Conservation (phyloP, 495 filamentous ascomycete genomes). For the Penicillium steckii region DNA sequence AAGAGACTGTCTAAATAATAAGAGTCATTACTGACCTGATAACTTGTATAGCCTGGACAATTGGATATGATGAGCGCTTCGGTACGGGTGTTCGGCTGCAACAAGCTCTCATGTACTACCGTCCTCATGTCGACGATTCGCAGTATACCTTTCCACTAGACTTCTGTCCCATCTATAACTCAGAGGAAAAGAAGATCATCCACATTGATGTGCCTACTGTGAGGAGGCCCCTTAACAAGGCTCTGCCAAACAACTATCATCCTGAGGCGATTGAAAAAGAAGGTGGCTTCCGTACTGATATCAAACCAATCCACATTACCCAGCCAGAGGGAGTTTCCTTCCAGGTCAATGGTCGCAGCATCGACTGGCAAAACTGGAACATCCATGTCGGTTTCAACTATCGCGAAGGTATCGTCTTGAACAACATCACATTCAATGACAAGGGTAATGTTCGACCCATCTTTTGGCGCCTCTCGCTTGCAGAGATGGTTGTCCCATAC, state of each 20-base stretch:
- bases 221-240: conserved; percentile 73
- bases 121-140: conserved; percentile 79
- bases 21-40: not conserved
- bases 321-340: conserved; percentile 95
- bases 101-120: conserved; percentile 95
- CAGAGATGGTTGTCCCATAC: conserved; percentile 80
- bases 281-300: conserved; percentile 73
- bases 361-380: conserved; percentile 95
- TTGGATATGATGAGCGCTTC: conserved; percentile 91
- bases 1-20: not conserved
- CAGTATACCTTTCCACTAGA: conserved; percentile 92
- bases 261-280: conserved; percentile 67
- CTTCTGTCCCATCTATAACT: conserved; percentile 91
- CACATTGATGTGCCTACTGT: conserved; percentile 87
- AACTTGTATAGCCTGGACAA: conserved; percentile 73
- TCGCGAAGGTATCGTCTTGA: conserved; percentile 81
- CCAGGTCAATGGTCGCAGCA: conserved; percentile 70
- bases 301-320: conserved; percentile 94
- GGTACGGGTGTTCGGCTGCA: conserved; percentile 79
- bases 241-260: conserved; percentile 76
- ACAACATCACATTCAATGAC: conserved; percentile 84
- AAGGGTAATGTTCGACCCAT: conserved; percentile 70
- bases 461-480: conserved; percentile 66
- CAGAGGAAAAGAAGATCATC: conserved; percentile 78
- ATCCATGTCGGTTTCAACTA: conserved; percentile 81